A percentile compares a stretch with the other conserved stretches of the same genome.
Evolutionary conservation across 2,329 filamentous ascomycete genomes (phyloP).

Genomic region (Geoglossum cookeanum): DNA sequence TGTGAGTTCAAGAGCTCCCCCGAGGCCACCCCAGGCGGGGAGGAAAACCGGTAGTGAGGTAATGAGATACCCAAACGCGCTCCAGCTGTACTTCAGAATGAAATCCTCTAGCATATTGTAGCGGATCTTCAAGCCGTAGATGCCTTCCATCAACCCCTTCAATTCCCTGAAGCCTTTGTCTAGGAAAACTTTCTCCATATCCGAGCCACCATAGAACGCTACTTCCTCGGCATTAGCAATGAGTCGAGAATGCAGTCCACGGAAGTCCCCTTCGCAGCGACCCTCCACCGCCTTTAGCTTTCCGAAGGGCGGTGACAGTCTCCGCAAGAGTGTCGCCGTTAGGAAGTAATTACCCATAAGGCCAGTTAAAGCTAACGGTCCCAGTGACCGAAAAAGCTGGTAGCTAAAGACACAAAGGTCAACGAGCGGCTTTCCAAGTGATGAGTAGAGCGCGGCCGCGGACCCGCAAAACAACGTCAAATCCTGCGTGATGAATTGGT

Average conservation of each 20-base stretch:
- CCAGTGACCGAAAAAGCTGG: constrained; percentile 80
- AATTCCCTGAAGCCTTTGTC: constrained; percentile 84
- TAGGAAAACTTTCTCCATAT: constrained; percentile 85
- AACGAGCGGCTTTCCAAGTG: constrained; percentile 92
- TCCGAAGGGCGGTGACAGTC: constrained; percentile 83
- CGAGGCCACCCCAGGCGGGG: constrained; percentile 78
- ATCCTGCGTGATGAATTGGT: constrained; percentile 96
- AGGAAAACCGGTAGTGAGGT: constrained; percentile 88
- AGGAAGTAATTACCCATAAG: constrained; percentile 85
- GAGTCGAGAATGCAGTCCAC: constrained; percentile 71
- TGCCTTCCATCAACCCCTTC: constrained; percentile 93
- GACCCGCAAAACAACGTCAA: constrained; percentile 87
- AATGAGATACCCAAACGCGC: constrained; percentile 85
- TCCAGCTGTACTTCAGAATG: constrained; percentile 96
- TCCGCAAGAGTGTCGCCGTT: constrained; percentile 75
- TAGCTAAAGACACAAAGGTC: constrained; percentile 97
- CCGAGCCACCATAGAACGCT: constrained; percentile 88
- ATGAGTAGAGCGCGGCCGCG: constrained; percentile 84
- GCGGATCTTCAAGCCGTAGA: constrained; percentile 91
- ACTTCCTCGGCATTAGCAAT: constrained; percentile 97
- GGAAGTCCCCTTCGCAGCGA: constrained; percentile 85
- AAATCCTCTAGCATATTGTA: constrained; percentile 99
- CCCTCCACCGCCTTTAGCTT: constrained; percentile 94
- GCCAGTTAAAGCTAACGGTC: constrained; percentile 69
- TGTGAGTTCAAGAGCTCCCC: constrained; percentile 48